Evolutionary conservation across 2,329 filamentous ascomycete species (phyloP).

Genomic region (Trichoderma sp.): DNA sequence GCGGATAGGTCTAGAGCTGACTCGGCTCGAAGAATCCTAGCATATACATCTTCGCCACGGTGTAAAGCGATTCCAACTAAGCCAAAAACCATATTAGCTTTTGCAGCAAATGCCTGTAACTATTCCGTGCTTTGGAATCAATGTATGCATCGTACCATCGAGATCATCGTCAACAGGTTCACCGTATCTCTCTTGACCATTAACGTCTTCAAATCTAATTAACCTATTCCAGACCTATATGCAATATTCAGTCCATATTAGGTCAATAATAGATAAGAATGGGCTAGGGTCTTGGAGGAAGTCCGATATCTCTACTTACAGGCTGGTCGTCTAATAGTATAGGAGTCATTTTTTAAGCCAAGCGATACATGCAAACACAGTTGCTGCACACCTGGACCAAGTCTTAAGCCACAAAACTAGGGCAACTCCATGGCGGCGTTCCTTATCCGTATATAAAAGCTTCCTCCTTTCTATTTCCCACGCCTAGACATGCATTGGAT

Average conservation of each 20-base stretch:
- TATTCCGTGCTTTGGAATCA: constrained; percentile 2
- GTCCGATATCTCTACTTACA: neutral
- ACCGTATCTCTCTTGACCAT: constrained; percentile 5
- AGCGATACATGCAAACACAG: neutral
- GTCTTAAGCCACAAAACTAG: neutral
- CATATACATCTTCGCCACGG: constrained; percentile 12
- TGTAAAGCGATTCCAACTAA: constrained; percentile 9
- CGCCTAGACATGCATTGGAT: neutral
- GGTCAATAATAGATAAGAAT: neutral
- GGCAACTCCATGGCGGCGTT: neutral
- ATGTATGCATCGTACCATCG: neutral
- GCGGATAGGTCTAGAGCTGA: constrained; percentile 6
- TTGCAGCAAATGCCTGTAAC: neutral
- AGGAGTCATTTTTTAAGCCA: neutral
- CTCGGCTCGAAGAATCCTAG: neutral
- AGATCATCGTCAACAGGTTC: constrained; percentile 1
- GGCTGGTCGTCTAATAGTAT: neutral
- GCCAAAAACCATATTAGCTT: neutral
- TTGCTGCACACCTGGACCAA: neutral
- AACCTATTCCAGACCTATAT: constrained; percentile 1
- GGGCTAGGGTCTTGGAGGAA: neutral
- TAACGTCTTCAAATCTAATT: constrained; percentile 5
- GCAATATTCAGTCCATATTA: neutral
- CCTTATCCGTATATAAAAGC: constrained; percentile 14
- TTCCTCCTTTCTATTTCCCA: neutral